Conservation (phyloP, 371 early-diverging fungal genomes). For the Mortierella sp. region DNA sequence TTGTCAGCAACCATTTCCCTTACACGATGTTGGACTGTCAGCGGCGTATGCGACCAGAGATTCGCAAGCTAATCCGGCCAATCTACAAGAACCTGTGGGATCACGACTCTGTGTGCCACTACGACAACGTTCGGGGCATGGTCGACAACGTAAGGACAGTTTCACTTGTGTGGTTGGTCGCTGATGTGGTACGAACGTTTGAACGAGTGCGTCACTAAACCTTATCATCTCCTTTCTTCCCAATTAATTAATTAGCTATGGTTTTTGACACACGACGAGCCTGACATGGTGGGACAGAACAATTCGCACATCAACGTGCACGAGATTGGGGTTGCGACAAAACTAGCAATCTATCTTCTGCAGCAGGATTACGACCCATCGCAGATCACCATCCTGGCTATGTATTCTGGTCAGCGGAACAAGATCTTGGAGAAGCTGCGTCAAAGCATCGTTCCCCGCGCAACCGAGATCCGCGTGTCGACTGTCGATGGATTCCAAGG, state of each 20-base stretch:
- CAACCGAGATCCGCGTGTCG: constrained; percentile 66
- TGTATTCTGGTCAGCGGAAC: constrained; percentile 72
- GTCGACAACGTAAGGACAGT: constrained; percentile 63
- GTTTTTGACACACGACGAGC: constrained; percentile 66
- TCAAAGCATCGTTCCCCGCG: constrained; percentile 43
- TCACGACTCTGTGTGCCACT: constrained; percentile 60
- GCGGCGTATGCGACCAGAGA: constrained; percentile 82
- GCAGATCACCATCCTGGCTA: constrained; percentile 71
- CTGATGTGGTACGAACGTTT: neutral
- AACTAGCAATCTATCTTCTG: constrained; percentile 67
- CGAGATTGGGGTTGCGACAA: constrained; percentile 70
- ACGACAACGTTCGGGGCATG: constrained; percentile 72
- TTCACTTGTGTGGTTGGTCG: neutral
- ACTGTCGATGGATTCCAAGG: constrained; percentile 90
- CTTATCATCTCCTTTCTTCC: neutral
- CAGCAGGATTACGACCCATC: constrained; percentile 60
- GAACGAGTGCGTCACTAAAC: neutral
- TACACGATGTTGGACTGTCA: constrained; percentile 69
- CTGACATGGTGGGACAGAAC: constrained; percentile 61
- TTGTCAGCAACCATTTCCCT: constrained; percentile 66
- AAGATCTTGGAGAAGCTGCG: constrained; percentile 59
- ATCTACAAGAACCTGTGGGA: constrained; percentile 69
- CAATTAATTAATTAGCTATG: constrained; percentile 19
- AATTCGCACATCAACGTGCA: constrained; percentile 72
- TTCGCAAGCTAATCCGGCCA: constrained; percentile 68